These are phyloP conservation scores for Pulicaria dysenterica DNA, from an alignment of 129 eudicot species.

Conservation along the genomic window DNA sequence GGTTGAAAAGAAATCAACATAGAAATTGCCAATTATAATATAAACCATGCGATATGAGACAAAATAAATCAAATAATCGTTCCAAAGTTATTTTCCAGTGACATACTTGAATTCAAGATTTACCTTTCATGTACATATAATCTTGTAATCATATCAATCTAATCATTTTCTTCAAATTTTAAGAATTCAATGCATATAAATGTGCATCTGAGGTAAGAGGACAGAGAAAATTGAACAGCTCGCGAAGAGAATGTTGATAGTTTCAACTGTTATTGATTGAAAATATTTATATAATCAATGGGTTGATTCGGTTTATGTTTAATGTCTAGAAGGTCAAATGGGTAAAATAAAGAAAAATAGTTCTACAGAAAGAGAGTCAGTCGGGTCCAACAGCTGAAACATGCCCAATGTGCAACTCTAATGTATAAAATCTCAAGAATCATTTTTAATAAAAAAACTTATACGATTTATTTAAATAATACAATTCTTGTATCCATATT, in stretches of 20 bases:
- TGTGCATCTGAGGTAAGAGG: background rate
- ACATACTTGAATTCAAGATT: constrained; percentile 1
- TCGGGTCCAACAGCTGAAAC: background rate
- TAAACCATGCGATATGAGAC: constrained; percentile 11
- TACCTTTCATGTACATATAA: background rate
- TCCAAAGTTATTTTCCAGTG: background rate
- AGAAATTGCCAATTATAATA: background rate
- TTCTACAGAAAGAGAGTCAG: background rate
- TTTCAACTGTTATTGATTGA: background rate
- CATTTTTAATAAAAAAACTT: background rate
- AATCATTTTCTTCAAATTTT: too few species aligned
- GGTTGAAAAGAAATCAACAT: constrained; percentile 1
- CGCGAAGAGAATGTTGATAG: background rate
- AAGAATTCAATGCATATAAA: background rate
- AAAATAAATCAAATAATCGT: background rate
- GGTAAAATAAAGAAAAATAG: background rate
- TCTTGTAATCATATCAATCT: background rate
- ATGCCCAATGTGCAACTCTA: background rate
- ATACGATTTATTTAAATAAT: background rate
- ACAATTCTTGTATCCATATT: background rate
- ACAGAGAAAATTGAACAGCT: background rate
- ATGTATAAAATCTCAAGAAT: background rate
- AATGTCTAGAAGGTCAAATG: background rate
- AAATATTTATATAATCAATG: background rate
- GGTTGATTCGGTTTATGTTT: background rate